A percentile compares a stretch with the other conserved stretches of the same genome.
phyloP scores from a whole-genome alignment of 257 asterid genomes.

The Nicotiana knightiana region DNA sequence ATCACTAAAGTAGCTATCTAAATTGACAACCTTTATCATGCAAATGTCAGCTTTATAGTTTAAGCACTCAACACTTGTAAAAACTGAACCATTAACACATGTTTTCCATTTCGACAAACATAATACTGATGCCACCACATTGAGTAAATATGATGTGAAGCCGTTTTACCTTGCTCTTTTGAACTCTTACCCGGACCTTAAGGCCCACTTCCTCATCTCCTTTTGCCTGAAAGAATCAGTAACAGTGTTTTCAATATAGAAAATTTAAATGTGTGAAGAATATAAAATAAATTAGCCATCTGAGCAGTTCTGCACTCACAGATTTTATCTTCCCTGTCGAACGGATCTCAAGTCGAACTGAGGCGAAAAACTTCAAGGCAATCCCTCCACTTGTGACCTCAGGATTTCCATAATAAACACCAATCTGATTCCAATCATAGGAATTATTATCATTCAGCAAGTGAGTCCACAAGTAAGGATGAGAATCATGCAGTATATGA shows the following conservation, averaged over 20 bases:
- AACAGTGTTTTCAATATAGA: slow-evolving; percentile 10
- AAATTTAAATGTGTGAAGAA: neutral
- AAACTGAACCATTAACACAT: neutral
- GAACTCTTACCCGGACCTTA: slow-evolving; percentile 98
- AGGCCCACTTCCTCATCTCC: slow-evolving; percentile 95
- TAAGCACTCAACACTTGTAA: neutral
- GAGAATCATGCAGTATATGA: slow-evolving; percentile 1
- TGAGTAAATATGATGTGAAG: neutral
- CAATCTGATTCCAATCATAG: slow-evolving; percentile 55
- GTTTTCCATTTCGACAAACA: neutral
- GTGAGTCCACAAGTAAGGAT: slow-evolving; percentile 9
- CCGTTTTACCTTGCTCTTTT: slow-evolving; percentile 78
- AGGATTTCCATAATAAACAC: slow-evolving; percentile 95
- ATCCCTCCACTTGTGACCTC: slow-evolving; percentile 99
- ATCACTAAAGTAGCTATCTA: neutral
- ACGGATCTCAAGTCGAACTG: slow-evolving; percentile 98
- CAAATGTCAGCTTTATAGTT: neutral
- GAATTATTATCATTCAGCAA: neutral
- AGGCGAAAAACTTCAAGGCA: slow-evolving; percentile 96
- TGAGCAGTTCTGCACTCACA: slow-evolving; percentile 42
- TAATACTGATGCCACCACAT: slow-evolving; percentile 3
- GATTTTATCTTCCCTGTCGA: slow-evolving; percentile 94
- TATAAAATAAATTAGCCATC: neutral
- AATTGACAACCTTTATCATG: neutral
- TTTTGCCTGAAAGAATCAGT: slow-evolving; percentile 43